Evolutionary conservation across 1,284 basidiomycete genomes (phyloP).

Genomic region (Trametes pubescens): DNA sequence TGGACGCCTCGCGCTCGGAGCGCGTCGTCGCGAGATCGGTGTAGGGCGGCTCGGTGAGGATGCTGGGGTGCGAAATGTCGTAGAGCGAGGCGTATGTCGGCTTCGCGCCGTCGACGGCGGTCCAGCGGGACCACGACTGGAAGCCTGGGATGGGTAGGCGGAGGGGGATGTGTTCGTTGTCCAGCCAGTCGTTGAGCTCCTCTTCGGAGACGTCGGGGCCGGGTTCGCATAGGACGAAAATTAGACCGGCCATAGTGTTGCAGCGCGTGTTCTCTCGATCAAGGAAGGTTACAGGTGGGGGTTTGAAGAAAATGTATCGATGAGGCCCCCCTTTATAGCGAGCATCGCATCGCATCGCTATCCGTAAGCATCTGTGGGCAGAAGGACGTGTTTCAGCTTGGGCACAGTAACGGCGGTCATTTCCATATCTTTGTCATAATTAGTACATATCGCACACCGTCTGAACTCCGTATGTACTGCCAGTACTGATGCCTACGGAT

Average conservation of each 20-base stretch:
- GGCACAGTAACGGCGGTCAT: too few species aligned
- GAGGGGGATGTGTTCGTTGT: constrained; percentile 70
- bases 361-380: too few species aligned
- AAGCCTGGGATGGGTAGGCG: constrained; percentile 62
- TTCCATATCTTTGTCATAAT: too few species aligned
- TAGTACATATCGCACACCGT: too few species aligned
- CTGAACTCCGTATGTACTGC: too few species aligned
- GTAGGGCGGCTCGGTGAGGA: constrained; percentile 57
- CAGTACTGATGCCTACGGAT: too few species aligned
- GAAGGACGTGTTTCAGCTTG: too few species aligned
- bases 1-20: constrained; percentile 59
- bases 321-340: too few species aligned
- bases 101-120: constrained; percentile 49
- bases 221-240: constrained; percentile 43
- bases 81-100: constrained; percentile 63
- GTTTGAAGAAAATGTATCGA: too few species aligned
- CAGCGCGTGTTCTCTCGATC: too few species aligned
- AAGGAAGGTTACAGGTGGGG: too few species aligned
- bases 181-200: constrained; percentile 62
- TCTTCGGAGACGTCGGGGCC: constrained; percentile 38
- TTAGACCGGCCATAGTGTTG: constrained; percentile 38
- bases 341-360: too few species aligned
- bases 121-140: constrained; percentile 59
- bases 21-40: constrained; percentile 58
- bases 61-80: constrained; percentile 57